Evolutionary conservation across 306 rosid species (phyloP), one percentile per base, ranked within the genome.

Genomic region (Urtica urens): DNA sequence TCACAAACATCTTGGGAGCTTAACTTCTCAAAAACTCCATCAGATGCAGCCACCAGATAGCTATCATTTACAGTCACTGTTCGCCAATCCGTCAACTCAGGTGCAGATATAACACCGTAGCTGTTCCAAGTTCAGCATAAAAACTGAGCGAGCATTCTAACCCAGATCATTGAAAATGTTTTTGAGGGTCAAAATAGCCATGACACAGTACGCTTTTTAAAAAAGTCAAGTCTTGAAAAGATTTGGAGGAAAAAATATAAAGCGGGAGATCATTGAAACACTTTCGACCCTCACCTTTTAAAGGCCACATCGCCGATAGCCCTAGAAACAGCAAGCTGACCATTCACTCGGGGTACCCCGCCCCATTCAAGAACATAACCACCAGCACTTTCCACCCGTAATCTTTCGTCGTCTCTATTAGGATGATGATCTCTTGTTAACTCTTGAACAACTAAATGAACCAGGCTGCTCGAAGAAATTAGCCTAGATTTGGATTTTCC

Each of bases 391-490:
- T 90, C 97, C 67, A 90, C 94, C 64, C 95, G 64, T 59, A 49
- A 49, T 76, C 72, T 79, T 79, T 90, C 97, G 63, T 84, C 95
- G 34, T 74, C 85, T 74, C 97, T 79, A 54, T 90, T 79, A 8
- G 95, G 92, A 66, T 81, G 97, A 69, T 90, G 97, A 79, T 90
- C 95, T 14, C 76, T 84, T 38, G 97, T 90, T 72, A 90, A 72
- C 51, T 90, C 97, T 78, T 79, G 77, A 23, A 80, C 97, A 31
- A 71, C 70, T 68, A 81, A 77, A 69, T 75, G 86, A 41, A 59
- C 52, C 45, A 79, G 27, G 38, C 87, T 94, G 9, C 55, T 54
- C 50, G 78, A 68, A 30, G 87, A 67, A 66, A 73, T 74, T 41
- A 59, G 57, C 63, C 30, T 76, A 35, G 64, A 75, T 67, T 73